Base-by-base conservation (phyloP, 768 basidiomycete genomes). In the Amanita thiersii region DNA sequence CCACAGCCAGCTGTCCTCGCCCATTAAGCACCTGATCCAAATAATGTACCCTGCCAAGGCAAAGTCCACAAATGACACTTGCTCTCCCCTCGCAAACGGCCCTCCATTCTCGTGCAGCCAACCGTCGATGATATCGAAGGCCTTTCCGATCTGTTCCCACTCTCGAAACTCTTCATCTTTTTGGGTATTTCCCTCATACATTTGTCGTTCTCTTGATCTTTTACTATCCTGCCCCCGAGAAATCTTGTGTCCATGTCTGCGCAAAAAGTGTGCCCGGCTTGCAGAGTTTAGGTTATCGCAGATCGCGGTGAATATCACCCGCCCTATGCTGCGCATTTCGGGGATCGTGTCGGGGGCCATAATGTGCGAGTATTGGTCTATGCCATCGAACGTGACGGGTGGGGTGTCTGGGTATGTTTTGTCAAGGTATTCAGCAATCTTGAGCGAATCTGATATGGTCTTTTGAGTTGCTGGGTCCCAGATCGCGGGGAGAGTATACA, bases 401-500 rank as follows among this genome's bases (percentile, higher is more conserved):
- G 58, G 61, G 1, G 57, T 55, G 37, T 55, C 51, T 0, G 67
- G 63, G 50, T 66, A 70, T 4, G 53, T 53, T 2, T 58, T 51
- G 40, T 71, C 69, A 37, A 71, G 54, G 48, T 71, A 68, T 8
- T 53, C 40, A 1, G 61, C 63, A 39, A 71, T 69, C 28, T 35
- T 39, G 11, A 48, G 30, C 0, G 67, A 67, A 17, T 70, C 61
- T 14, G 54, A 44, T 15, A 68, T 32, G 20, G 55, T 33, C 1
- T 45, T 44, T 6, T 54, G 48, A n/a, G 66, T 69, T 40, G 49
- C 49, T 1, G 60, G 57, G 49, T 70, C 68, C 35, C 60, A 50
- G 37, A 72, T 64, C 24, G 60, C 50, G 4, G 71, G 70, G 1
- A 69, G 50, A n/a, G 65, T 70, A 50, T 67, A 65, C 23, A 31